Conservation (phyloP, 805 yeast species). For the Dipodascus geniculatus region DNA sequence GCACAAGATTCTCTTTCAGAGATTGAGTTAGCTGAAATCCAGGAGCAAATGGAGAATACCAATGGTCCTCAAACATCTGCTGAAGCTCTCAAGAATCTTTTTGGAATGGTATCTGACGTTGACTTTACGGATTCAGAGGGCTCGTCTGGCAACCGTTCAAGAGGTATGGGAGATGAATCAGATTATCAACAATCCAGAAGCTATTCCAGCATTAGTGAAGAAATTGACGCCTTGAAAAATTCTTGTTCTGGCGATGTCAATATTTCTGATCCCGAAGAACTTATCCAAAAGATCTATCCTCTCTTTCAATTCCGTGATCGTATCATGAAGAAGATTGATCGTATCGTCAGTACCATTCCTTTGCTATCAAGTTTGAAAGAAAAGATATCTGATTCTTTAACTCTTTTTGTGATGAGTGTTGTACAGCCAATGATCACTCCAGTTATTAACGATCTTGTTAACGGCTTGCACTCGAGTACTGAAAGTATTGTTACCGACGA, state of each 20-base stretch:
- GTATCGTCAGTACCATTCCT: conserved; percentile 12
- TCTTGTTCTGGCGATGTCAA: conserved; percentile 7
- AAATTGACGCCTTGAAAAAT: conserved; percentile 8
- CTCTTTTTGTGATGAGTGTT: conserved; percentile 15
- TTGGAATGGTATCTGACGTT: conserved; percentile 11
- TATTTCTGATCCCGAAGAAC: conserved; percentile 6
- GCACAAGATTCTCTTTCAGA: conserved; percentile 16
- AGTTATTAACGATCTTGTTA: conserved; percentile 11
- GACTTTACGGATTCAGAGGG: not conserved
- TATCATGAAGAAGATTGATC: conserved; percentile 9
- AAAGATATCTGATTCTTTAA: conserved; percentile 14
- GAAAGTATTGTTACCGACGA: conserved; percentile 11
- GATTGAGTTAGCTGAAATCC: conserved; percentile 14
- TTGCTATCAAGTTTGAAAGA: conserved; percentile 12
- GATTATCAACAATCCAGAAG: not conserved
- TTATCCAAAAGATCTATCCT: conserved; percentile 11
- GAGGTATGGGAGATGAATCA: not conserved
- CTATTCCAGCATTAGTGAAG: conserved; percentile 2
- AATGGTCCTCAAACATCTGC: conserved; percentile 3
- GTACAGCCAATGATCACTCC: conserved; percentile 16
- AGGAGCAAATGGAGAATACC: conserved; percentile 10
- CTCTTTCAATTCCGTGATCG: conserved; percentile 9
- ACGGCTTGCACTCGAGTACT: conserved; percentile 11
- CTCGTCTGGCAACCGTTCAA: not conserved
- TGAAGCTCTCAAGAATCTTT: conserved; percentile 9